Base-by-base conservation (phyloP, 2,329 filamentous ascomycete species). In the Neonectria punicea region DNA sequence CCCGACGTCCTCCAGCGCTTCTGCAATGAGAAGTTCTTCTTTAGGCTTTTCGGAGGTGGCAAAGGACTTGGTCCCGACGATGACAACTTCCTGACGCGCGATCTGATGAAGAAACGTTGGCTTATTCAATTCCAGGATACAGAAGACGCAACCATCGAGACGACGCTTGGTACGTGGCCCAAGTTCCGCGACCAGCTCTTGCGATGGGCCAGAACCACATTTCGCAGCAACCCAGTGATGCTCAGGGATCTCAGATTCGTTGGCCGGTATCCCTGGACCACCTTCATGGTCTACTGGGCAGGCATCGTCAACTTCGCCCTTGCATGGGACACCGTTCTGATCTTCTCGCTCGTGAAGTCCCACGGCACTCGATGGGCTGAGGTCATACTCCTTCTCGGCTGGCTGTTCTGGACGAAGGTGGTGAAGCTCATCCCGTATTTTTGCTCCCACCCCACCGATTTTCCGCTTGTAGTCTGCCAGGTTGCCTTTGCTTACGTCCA, bases 71-170 rank as follows among this genome's bases (percentile, higher is more conserved):
- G 81, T 0, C 70, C 72, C 0, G 88, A 90, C 65, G 88, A 90
- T 63, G 88, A 91, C 78, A 90, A 90, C 74, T 90, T 84, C 69
- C 78, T 87, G 39, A 90, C 88, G 0, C 80, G 88, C 11, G 87
- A 82, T 65, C 79, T 84, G 6, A 81, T 87, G 46, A 78, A 78
- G 10, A 74, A 82, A 6, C 82, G 81, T n/a, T 88, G 82, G 81
- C 78, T 81, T 8, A 83, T 90, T 63, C 80, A 81, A 50, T 84
- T 90, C 55, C 87, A 91, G 71, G 82, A 84, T 62, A 80, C 80
- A 5, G 69, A 78, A 0, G 81, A 86, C 2, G 79, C 83, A 0
- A 76, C 80, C 1, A 78, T 90, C 36, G 78, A 83, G 62, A 90
- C 87, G 0, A 84, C 81, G 0, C 76, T 90, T 2, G 87, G 87